Evolutionary conservation across 495 filamentous ascomycete species (phyloP), one percentile per base, ranked within the genome.

Genomic region (Xylaria telfairii): DNA sequence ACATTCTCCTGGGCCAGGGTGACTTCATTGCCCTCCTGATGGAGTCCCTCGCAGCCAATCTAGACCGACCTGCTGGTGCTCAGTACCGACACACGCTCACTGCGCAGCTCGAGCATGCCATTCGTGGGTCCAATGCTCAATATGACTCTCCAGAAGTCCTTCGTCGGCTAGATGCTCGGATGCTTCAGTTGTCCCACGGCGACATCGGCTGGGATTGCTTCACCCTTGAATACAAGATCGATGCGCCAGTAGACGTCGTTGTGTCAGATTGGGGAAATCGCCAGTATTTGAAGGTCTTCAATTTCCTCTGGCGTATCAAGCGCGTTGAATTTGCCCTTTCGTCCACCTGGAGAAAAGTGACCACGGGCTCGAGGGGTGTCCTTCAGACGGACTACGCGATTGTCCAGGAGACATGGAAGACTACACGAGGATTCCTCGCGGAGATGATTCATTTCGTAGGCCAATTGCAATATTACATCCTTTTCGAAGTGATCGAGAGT

Each of bases 201-300:
- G 96, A 99, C 74, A 98, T 97, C 61, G 96, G 96, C 70, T 99
- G 96, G 96, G 96, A 99, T 79, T 97, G 96, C 80, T 99, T 99
- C 81, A 99, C 96, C 0, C 87, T 99, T 37, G 96, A 99, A 78
- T 99, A 99, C 83, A 97, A 97, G 80, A 94, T 98, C 69, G 96
- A 98, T 77, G 93, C 96, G 10, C 96, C 96, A 0, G 93, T 98
- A 30, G 96, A 99, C 76, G 96, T 98, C 64, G 94, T 99, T 65
- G 95, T 99, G 15, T 98, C 95, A 0, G 92, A 95, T 1, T 97
- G 93, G 88, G 94, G 92, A 44, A 95, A 92, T 66, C 93, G 93
- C 3, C 95, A 98, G 77, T 99, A 99, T 79, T 90, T 99, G 71
- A 98, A 98, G 76, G 92, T 98, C 34, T 99, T 99, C 89, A 99